Base-by-base conservation (phyloP, 83 land plant species). In the Diphasiastrum complanatum region DNA sequence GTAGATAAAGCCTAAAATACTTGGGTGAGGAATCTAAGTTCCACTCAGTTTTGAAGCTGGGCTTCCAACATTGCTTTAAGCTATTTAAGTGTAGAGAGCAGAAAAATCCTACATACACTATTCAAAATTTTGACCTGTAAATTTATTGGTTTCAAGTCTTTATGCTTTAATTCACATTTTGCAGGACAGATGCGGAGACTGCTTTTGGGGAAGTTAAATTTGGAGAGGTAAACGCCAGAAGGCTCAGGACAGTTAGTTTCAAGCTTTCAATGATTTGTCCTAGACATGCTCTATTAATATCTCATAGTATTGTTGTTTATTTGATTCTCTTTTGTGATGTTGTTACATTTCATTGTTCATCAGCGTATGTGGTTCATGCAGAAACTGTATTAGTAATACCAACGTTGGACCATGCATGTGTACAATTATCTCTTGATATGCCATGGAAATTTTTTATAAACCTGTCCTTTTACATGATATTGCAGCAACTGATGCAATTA, bases 401-500 rank as follows among this genome's bases (percentile, higher is more conserved):
- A 29, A 31, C 49, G 34, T 29, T 69, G 45, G 29, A 0, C 20
- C n/a, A 19, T 31, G n/a, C 23, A 32, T 14, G 1, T 25, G 33
- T n/a, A 23, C 33, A 31, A 23, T 31, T 3, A 19, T 29, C 19
- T 37, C 31, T 31, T 53, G 22, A 31, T 2, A 34, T 5, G 4
- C 4, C 33, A 28, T 34, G 24, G 28, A 26, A 22, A 20, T 61
- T 8, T n/a, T 18, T 28, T 61, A 31, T 35, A 45, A 61, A 61
- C 30, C 29, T 47, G 2, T 5, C 22, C 4, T 63, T 49, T 34
- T 32, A 4, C 27, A 5, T 55, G 28, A 63, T 54, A 47, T 25
- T 70, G 51, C 93, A 95, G 99, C 85, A 84, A 87, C 73, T 95
- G 68, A 64, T 89, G 43, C 95, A 95, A 70, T 78, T 95, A 51